A percentile compares a stretch with the other conserved stretches of the same genome.
These are phyloP conservation scores for Scedosporium boydii DNA, from an alignment of 2,329 filamentous ascomycete species.

Conservation along the genomic window DNA sequence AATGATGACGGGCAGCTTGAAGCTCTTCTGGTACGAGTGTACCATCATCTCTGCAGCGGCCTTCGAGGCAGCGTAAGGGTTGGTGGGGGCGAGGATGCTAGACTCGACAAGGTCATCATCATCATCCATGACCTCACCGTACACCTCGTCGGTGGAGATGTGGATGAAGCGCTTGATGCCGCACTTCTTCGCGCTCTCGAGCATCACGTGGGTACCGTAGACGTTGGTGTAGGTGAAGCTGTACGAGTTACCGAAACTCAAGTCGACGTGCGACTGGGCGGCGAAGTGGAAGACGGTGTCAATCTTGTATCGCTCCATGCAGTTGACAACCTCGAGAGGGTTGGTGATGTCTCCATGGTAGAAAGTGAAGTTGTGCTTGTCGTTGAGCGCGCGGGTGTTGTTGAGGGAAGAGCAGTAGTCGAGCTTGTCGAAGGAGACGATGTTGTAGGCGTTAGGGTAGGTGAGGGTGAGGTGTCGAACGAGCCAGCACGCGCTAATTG, in stretches of 20 bases:
- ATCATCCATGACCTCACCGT: slow-evolving; percentile 66
- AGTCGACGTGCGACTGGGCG: slow-evolving; percentile 75
- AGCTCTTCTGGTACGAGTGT: slow-evolving; percentile 78
- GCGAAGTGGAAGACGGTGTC: slow-evolving; percentile 80
- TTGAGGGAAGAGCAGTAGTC: slow-evolving; percentile 76
- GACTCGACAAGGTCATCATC: slow-evolving; percentile 64
- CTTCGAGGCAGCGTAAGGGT: slow-evolving; percentile 74
- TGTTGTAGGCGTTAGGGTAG: slow-evolving; percentile 65
- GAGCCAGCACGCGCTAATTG: slow-evolving; percentile 66
- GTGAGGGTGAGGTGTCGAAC: slow-evolving; percentile 68
- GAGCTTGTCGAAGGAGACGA: slow-evolving; percentile 76
- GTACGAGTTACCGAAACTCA: slow-evolving; percentile 76
- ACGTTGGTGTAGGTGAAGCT: slow-evolving; percentile 76
- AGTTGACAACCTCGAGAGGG: slow-evolving; percentile 58
- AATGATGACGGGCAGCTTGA: slow-evolving; percentile 71
- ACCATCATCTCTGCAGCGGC: slow-evolving; percentile 78
- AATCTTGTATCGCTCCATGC: slow-evolving; percentile 60
- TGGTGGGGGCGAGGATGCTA: slow-evolving; percentile 68
- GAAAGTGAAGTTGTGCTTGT: slow-evolving; percentile 64
- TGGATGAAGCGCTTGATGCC: slow-evolving; percentile 68
- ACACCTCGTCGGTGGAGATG: slow-evolving; percentile 78
- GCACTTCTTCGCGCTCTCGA: slow-evolving; percentile 67
- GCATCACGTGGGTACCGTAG: slow-evolving; percentile 71
- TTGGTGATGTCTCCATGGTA: slow-evolving; percentile 72
- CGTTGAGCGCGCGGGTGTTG: slow-evolving; percentile 62